A percentile compares a stretch with the other conserved stretches of the same genome.
Evolutionary conservation across 2,329 filamentous ascomycete species (phyloP).

Genomic region (Dactylellina drechsleri): DNA sequence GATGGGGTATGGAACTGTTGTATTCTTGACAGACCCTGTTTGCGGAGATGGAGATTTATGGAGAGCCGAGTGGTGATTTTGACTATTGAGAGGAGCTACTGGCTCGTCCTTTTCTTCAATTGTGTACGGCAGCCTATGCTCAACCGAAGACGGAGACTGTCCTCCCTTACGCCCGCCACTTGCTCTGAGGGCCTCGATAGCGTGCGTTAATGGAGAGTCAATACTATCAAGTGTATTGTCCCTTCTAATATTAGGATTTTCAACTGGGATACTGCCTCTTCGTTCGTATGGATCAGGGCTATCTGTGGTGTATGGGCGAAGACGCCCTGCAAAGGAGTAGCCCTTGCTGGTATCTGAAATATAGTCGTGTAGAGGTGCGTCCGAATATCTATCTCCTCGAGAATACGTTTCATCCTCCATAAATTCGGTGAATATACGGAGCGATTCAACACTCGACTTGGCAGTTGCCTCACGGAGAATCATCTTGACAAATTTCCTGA

Average conservation of each 20-base stretch:
- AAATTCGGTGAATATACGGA: constrained; percentile 58
- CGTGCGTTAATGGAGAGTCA: constrained; percentile 45
- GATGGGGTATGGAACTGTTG: constrained; percentile 12
- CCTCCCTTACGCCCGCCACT: constrained; percentile 40
- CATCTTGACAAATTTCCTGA: constrained; percentile 58
- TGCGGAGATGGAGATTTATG: constrained; percentile 21
- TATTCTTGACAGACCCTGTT: constrained; percentile 16
- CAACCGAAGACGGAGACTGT: constrained; percentile 38
- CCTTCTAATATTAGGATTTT: constrained; percentile 24
- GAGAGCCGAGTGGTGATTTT: constrained; percentile 14
- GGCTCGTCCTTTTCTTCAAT: constrained; percentile 44
- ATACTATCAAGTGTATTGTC: constrained; percentile 51
- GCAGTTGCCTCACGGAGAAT: constrained; percentile 58
- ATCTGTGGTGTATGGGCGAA: constrained; percentile 40
- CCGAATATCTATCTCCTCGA: constrained; percentile 57
- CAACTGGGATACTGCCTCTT: constrained; percentile 10
- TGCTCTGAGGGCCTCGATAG: constrained; percentile 47
- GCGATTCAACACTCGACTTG: constrained; percentile 56
- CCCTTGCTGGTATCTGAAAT: constrained; percentile 44
- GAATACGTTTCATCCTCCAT: constrained; percentile 59
- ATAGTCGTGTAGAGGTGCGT: constrained; percentile 50
- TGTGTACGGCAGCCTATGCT: constrained; percentile 48
- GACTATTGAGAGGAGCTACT: constrained; percentile 33
- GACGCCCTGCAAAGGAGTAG: constrained; percentile 38
- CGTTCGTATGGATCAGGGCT: constrained; percentile 50